phyloP scores from a whole-genome alignment of 176 grass and related monocot species.

The Musa itinerans region DNA sequence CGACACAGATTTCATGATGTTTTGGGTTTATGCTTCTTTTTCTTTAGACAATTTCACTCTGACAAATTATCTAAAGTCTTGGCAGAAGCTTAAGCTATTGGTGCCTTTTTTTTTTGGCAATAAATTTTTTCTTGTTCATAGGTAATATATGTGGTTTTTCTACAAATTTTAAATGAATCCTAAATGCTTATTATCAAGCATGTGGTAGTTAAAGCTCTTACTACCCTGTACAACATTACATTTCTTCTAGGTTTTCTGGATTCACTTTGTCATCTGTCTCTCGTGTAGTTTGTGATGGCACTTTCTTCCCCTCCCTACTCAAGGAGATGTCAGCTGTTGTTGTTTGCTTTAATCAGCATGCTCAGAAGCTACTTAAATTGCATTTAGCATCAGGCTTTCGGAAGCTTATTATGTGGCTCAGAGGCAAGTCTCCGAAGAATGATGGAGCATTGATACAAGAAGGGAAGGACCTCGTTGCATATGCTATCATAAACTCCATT shows the following conservation, averaged over 20 bases:
- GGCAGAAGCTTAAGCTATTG: no score
- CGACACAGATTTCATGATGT: no score
- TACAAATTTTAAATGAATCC: not conserved
- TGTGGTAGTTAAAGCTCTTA: not conserved
- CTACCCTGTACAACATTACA: no score
- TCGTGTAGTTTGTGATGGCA: slow-evolving; percentile 76
- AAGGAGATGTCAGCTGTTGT: slow-evolving; percentile 73
- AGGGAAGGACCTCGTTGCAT: slow-evolving; percentile 76
- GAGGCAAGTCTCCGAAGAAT: slow-evolving; percentile 28
- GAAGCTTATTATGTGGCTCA: slow-evolving; percentile 51
- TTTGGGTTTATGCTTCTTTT: no score
- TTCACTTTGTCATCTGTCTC: slow-evolving; percentile 12
- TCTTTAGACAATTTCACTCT: no score
- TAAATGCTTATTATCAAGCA: not conserved
- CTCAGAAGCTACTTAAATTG: slow-evolving; percentile 64
- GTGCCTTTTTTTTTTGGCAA: no score
- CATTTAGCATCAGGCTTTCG: slow-evolving; percentile 70
- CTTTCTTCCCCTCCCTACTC: slow-evolving; percentile 74
- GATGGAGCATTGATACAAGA: slow-evolving; percentile 45
- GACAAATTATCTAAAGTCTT: no score
- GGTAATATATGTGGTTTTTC: no score
- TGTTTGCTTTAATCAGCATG: slow-evolving; percentile 71
- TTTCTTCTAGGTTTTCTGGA: not conserved
- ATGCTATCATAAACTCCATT: slow-evolving; percentile 86
- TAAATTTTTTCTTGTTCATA: no score